phyloP scores from a whole-genome alignment of 495 filamentous ascomycete species.

The Rhypophila decipiens region DNA sequence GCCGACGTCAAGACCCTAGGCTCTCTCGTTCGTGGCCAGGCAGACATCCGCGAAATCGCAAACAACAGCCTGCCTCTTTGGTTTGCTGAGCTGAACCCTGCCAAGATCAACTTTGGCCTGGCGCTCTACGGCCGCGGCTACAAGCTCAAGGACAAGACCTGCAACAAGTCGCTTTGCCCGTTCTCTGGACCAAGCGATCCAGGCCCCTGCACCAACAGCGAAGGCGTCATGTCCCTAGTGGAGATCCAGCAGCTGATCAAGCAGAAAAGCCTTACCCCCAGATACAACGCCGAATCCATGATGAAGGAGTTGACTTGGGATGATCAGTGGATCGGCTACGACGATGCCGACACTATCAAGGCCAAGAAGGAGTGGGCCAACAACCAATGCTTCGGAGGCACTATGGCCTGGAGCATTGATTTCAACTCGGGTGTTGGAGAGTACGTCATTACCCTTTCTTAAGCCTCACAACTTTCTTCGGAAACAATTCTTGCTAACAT shows the following conservation, averaged over 20 bases:
- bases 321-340: slow-evolving; percentile 33
- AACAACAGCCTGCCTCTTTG: slow-evolving; percentile 27
- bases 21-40: slow-evolving; percentile 26
- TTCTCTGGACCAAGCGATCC: slow-evolving; percentile 21
- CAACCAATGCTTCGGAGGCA: slow-evolving; percentile 27
- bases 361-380: slow-evolving; percentile 20
- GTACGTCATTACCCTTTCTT: too few species aligned
- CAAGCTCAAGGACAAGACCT: slow-evolving; percentile 28
- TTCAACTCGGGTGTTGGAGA: slow-evolving; percentile 3
- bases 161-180: slow-evolving; percentile 26
- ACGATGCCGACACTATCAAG: slow-evolving; percentile 21
- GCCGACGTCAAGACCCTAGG: slow-evolving; percentile 13
- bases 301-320: slow-evolving; percentile 26
- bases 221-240: slow-evolving; percentile 23
- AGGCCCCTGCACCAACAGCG: slow-evolving; percentile 23
- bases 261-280: slow-evolving; percentile 2
- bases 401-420: slow-evolving; percentile 32
- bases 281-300: slow-evolving; percentile 2
- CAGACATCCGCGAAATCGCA: slow-evolving; percentile 35
- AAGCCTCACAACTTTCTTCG: too few species aligned
- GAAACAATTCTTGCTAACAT: too few species aligned
- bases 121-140: slow-evolving; percentile 39
- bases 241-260: slow-evolving; percentile 20
- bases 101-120: slow-evolving; percentile 34
- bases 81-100: slow-evolving; percentile 23